Base-by-base conservation (phyloP, 129 eudicot species). In the Chrysanthemum lavandulifolium region DNA sequence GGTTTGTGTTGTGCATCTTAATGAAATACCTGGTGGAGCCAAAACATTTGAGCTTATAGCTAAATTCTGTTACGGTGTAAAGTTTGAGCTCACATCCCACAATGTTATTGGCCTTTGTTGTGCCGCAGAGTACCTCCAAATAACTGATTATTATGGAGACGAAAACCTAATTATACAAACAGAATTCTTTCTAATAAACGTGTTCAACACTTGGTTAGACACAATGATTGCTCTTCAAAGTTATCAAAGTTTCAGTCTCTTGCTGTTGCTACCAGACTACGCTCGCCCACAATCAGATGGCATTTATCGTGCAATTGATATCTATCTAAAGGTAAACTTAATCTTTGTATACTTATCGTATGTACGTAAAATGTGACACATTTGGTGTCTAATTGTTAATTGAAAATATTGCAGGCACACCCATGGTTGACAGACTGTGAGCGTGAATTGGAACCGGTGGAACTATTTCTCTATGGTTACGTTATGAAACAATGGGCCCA, bases 11-110 rank as follows among this genome's bases (percentile, higher is more conserved):
- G 69, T 89, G 11, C 86, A 87, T 53, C 92, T 92, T 3, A 79
- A 59, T 60, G 88, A 92, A 48, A 50, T 89, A 73, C 98, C 98
- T 7, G 98, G 98, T 61, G 96, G 98, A 31, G 78, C 92, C 9
- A 92, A 82, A 77, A 69, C 91, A 48, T 92, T 92, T 56, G 91
- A 89, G 75, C 83, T 92, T 0, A 82, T 92, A 10, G 92, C 95
- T 67, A 92, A 78, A 61, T 92, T 89, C 36, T 89, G 98, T 72
- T 92, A 92, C 3, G 83, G 87, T 29, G 87, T 89, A 13, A 92
- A 82, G 65, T 58, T 92, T 10, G 96, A 92, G 80, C 79, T 92
- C 73, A 92, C 85, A 0, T 75, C 98, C 43, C 78, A 79, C 55
- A 84, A 92, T 60, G 89, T 92, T 50, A 92, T 92, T 10, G 14